Evolutionary conservation across 352 stramenopile genomes (phyloP), one percentile per base, ranked within the genome.

Genomic region (Pythium folliculosum): DNA sequence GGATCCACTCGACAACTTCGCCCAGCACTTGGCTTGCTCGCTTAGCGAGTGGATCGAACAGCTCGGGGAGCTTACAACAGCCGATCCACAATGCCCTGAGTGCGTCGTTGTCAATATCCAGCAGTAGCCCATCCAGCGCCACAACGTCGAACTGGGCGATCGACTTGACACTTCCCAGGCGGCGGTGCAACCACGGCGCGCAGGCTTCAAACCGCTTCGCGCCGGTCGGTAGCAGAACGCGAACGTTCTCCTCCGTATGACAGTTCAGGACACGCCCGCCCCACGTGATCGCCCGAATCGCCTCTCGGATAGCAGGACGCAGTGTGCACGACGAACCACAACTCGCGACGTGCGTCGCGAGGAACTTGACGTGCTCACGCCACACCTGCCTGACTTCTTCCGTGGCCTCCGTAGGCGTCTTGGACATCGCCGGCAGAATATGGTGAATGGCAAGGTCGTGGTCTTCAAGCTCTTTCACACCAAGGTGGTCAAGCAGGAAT

Each of bases 391-490:
- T 10, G 4, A 57, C 43, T 2, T 37, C 37, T 16, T 44, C 21
- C 1, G 59, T 54, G 16, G 22, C 23, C 21, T 53, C 35, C 19
- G 12, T 17, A 2, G 43, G 12, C 19, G 22, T 67, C 35, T 35
- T 22, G 21, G 67, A 35, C 58, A 91, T 76, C 52, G 78, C 72
- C 0, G 84, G 82, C 0, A 92, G 35, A 5, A 94, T 73, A 49
- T 92, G 75, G 49, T 88, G 84, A 0, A 60, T 63, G 30, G 92
- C 88, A 23, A 94, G 58, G n/a, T 94, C 80, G 35, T 91, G 84
- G 59, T 89, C 82, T 55, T 84, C 70, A 53, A 92, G 76, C 22
- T 82, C 75, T 60, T 87, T 86, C 37, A 94, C 53, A 4, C 86
- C 80, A 17, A 87, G 69, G 9, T 89, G 69, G 2, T 77, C 73